Conservation (phyloP, 2,329 filamentous ascomycete species). For the Talaromyces funiculosus region DNA sequence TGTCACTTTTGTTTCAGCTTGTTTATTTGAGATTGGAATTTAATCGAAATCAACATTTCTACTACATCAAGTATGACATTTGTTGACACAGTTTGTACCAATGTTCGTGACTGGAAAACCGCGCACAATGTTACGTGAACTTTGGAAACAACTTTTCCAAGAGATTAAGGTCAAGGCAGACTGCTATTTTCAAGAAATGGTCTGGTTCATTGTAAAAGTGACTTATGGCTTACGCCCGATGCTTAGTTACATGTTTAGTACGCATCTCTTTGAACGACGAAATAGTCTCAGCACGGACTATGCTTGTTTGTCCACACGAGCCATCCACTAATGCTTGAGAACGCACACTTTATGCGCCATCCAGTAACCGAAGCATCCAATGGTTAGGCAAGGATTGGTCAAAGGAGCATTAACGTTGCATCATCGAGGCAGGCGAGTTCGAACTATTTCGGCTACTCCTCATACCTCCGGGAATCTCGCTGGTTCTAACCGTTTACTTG, state of each 20-base stretch:
- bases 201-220: neutral
- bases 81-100: neutral
- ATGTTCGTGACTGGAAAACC: neutral
- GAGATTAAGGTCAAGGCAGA: neutral
- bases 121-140: neutral
- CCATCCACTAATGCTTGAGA: neutral
- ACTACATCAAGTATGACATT: neutral
- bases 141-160: neutral
- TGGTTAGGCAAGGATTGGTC: neutral
- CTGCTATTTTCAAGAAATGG: neutral
- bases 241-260: neutral
- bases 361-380: neutral
- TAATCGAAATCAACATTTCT: neutral
- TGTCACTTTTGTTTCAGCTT: neutral
- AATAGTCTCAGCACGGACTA: neutral
- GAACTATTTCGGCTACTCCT: neutral
- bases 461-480: neutral
- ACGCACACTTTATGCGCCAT: neutral
- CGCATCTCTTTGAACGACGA: neutral
- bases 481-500: neutral
- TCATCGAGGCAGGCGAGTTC: neutral
- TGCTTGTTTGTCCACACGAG: neutral
- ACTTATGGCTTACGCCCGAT: neutral
- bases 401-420: conserved; percentile 11
- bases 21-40: neutral